Base-by-base conservation (phyloP, 805 yeast species). In the Ogataea nonfermentans region DNA sequence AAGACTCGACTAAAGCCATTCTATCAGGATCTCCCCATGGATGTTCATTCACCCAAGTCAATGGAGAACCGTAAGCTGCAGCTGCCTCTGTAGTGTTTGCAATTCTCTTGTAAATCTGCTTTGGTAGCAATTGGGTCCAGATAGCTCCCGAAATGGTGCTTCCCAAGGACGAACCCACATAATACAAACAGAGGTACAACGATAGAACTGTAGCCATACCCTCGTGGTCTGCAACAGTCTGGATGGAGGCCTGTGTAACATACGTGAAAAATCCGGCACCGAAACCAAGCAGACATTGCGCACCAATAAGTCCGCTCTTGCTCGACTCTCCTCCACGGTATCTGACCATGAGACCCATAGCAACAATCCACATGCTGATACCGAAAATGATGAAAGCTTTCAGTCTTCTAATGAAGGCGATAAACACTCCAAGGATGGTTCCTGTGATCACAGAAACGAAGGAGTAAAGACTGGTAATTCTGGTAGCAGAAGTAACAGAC, bases 221-320 rank as follows among this genome's bases (percentile, higher is more conserved):
- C 53, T 76, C 81, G 60, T 81, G 89, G 47, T 66, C 71, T 24
- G 77, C 71, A 41, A 75, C 67, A 0, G 85, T 67, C 54, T 76
- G 79, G 46, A 78, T 71, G 29, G 83, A 71, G 5, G 77, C 78
- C 55, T 78, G 84, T 9, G 79, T 68, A 4, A 83, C 71, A 52
- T 79, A 80, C 11, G 84, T 78, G 67, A 81, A 79, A 59, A 82
- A 75, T 12, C 86, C 86, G 30, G 85, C 85, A 51, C 87, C 89
- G 42, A 84, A 71, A 49, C 90, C 90, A 48, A 80, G 60, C 13
- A 83, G 55, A 55, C 81, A 74, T 48, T 77, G 68, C 5, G 81
- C 75, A 11, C 82, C 89, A 56, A 84, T 76, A 40, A 82, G 67
- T 48, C 88, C 89, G 31, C 67, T 51, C 33, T 67, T 63, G 16